A percentile compares a stretch with the other conserved stretches of the same genome.
phyloP scores from a whole-genome alignment of 2,329 filamentous ascomycete species.

The Elsinoe batatas region DNA sequence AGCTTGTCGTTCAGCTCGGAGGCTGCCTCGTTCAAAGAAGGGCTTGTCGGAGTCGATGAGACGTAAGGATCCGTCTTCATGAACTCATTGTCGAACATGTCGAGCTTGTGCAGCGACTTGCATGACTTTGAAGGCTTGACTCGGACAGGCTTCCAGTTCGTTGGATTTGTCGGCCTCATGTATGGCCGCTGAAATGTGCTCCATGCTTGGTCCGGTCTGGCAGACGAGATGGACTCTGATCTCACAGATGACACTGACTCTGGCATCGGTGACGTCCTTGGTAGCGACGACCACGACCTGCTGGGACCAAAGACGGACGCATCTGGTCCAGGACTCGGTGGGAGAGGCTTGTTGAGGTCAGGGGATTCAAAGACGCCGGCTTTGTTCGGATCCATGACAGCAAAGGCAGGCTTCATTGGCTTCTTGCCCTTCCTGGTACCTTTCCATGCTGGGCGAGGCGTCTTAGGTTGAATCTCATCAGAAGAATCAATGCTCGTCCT shows the following conservation, averaged over 20 bases:
- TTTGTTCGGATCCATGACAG: constrained; percentile 20
- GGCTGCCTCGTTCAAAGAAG: constrained; percentile 40
- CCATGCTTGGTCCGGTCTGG: background rate
- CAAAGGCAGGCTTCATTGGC: constrained; percentile 10
- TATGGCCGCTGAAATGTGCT: constrained; percentile 3
- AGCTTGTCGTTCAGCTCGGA: constrained; percentile 23
- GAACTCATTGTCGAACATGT: constrained; percentile 19
- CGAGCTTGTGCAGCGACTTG: constrained; percentile 19
- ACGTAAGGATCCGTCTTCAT: constrained; percentile 15
- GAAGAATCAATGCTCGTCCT: constrained; percentile 30
- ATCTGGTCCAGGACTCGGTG: constrained; percentile 15
- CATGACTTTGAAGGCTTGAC: constrained; percentile 13
- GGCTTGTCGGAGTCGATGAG: constrained; percentile 25
- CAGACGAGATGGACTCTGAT: background rate
- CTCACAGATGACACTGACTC: background rate
- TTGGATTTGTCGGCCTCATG: constrained; percentile 2
- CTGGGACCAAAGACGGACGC: background rate
- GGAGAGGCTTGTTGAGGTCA: constrained; percentile 20
- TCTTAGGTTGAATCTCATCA: constrained; percentile 1
- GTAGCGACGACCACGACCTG: constrained; percentile 10
- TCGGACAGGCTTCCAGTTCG: constrained; percentile 5
- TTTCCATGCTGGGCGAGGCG: constrained; percentile 4
- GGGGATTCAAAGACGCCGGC: constrained; percentile 22
- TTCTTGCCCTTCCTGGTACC: constrained; percentile 7
- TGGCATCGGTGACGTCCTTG: background rate